Percentiles rank a stretch among this genome's conserved stretches.
Evolutionary conservation across 2,329 filamentous ascomycete genomes (phyloP).

Genomic region (Paracoccidioides lutzii): DNA sequence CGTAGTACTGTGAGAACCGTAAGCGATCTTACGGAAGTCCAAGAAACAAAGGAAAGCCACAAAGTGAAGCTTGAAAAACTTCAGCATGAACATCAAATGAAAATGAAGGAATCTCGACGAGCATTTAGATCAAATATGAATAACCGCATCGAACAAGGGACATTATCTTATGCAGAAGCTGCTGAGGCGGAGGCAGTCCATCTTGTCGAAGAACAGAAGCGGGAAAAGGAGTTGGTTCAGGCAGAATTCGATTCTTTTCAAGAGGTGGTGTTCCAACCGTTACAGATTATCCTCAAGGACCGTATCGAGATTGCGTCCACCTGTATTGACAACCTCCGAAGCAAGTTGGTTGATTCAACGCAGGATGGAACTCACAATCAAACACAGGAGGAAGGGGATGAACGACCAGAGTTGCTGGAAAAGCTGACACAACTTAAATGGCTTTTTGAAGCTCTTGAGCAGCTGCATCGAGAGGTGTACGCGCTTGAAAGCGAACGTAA

Average conservation of each 20-base stretch:
- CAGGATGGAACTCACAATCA: slow-evolving; percentile 60
- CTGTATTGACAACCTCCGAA: slow-evolving; percentile 64
- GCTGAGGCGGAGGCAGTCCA: slow-evolving; percentile 68
- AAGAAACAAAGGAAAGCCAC: slow-evolving; percentile 47
- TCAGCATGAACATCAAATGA: slow-evolving; percentile 39
- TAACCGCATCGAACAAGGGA: slow-evolving; percentile 61
- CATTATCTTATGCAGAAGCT: slow-evolving; percentile 70
- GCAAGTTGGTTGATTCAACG: slow-evolving; percentile 59
- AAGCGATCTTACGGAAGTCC: slow-evolving; percentile 60
- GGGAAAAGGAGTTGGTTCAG: slow-evolving; percentile 61
- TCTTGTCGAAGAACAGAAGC: slow-evolving; percentile 54
- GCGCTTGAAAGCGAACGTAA: slow-evolving; percentile 77
- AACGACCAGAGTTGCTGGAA: slow-evolving; percentile 84
- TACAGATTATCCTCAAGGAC: slow-evolving; percentile 66
- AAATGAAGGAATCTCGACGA: slow-evolving; percentile 48
- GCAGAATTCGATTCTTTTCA: slow-evolving; percentile 77
- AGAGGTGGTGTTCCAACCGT: slow-evolving; percentile 63
- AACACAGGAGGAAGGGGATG: slow-evolving; percentile 88
- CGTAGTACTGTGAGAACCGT: slow-evolving; percentile 61
- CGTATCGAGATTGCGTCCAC: slow-evolving; percentile 61
- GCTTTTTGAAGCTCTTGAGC: slow-evolving; percentile 90
- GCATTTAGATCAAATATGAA: slow-evolving; percentile 64
- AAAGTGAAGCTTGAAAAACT: slow-evolving; percentile 39
- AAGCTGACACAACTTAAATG: slow-evolving; percentile 91
- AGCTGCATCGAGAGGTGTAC: slow-evolving; percentile 70